Conservation (phyloP, 805 yeast genomes). For the Hanseniaspora lindneri region DNA sequence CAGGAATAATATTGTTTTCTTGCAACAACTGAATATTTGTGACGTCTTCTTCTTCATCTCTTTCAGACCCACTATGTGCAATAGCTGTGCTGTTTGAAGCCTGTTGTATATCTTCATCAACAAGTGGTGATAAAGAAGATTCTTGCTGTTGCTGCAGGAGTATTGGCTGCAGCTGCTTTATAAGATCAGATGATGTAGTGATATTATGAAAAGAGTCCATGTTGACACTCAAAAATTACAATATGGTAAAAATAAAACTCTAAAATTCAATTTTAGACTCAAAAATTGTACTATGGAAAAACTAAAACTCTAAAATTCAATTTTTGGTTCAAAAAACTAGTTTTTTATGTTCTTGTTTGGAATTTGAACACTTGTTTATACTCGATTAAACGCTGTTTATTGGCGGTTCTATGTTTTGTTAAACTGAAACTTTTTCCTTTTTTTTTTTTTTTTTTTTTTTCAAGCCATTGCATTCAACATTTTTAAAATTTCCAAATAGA, state of each 20-base stretch:
- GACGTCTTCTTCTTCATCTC: slow-evolving; percentile 10
- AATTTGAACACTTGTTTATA: too few relatives aligned
- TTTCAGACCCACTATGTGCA: background rate
- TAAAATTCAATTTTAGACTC: too few relatives aligned
- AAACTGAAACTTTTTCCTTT: too few relatives aligned
- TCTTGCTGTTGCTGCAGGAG: background rate
- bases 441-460: too few relatives aligned
- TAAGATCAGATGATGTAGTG: slow-evolving; percentile 9
- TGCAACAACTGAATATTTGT: slow-evolving; percentile 8
- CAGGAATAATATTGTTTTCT: too few relatives aligned
- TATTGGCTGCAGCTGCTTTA: slow-evolving; percentile 9
- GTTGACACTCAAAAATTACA: background rate
- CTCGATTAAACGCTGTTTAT: too few relatives aligned
- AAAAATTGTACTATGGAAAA: too few relatives aligned
- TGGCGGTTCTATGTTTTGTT: too few relatives aligned
- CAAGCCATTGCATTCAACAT: too few relatives aligned
- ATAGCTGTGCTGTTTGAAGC: background rate
- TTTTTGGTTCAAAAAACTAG: too few relatives aligned
- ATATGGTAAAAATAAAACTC: background rate
- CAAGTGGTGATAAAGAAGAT: background rate
- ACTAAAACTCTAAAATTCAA: too few relatives aligned
- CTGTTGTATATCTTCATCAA: background rate
- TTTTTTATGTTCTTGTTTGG: too few relatives aligned
- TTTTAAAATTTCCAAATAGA: background rate
- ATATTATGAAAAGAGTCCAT: slow-evolving; percentile 3